Evolutionary conservation across 1,284 basidiomycete genomes (phyloP).

Genomic region (Phellopilus nigrolimitatus): DNA sequence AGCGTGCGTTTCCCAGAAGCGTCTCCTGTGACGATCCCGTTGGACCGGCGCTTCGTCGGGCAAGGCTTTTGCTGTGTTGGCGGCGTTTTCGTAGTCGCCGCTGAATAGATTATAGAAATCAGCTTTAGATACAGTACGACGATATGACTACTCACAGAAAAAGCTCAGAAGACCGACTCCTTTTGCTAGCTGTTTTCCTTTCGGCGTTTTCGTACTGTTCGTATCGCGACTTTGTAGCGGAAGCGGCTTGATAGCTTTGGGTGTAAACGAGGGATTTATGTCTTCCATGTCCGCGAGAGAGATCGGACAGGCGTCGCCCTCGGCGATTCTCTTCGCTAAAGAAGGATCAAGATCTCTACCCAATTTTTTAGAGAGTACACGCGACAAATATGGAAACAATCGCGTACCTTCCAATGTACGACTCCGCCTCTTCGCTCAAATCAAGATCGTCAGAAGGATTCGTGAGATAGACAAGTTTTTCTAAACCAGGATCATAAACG

Average conservation of each 20-base stretch:
- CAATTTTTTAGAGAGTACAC: neutral
- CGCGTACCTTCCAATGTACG: slow-evolving; percentile 74
- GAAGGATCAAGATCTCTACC: slow-evolving; percentile 49
- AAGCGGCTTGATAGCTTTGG: slow-evolving; percentile 39
- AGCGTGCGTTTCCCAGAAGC: slow-evolving; percentile 72
- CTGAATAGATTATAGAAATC: slow-evolving; percentile 27
- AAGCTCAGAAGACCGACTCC: slow-evolving; percentile 50
- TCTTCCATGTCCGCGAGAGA: slow-evolving; percentile 71
- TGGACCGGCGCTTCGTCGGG: slow-evolving; percentile 1
- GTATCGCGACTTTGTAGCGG: slow-evolving; percentile 32
- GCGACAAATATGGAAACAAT: slow-evolving; percentile 1
- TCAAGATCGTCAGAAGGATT: slow-evolving; percentile 39
- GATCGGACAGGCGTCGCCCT: slow-evolving; percentile 77
- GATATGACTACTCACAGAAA: slow-evolving; percentile 46
- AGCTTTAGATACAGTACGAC: slow-evolving; percentile 32
- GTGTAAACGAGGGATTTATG: slow-evolving; percentile 68
- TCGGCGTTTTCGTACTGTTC: slow-evolving; percentile 33
- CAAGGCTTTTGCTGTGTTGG: neutral
- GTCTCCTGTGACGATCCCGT: slow-evolving; percentile 39
- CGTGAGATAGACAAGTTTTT: slow-evolving; percentile 66
- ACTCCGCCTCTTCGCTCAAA: slow-evolving; percentile 38
- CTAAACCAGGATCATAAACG: slow-evolving; percentile 76
- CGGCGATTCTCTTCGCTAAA: slow-evolving; percentile 63
- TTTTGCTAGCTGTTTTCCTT: slow-evolving; percentile 33
- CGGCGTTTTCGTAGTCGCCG: slow-evolving; percentile 21